A percentile compares a stretch with the other conserved stretches of the same genome.
These are phyloP conservation scores for Fusarium sp. DNA, from an alignment of 2,329 filamentous ascomycete genomes.

Conservation along the genomic window DNA sequence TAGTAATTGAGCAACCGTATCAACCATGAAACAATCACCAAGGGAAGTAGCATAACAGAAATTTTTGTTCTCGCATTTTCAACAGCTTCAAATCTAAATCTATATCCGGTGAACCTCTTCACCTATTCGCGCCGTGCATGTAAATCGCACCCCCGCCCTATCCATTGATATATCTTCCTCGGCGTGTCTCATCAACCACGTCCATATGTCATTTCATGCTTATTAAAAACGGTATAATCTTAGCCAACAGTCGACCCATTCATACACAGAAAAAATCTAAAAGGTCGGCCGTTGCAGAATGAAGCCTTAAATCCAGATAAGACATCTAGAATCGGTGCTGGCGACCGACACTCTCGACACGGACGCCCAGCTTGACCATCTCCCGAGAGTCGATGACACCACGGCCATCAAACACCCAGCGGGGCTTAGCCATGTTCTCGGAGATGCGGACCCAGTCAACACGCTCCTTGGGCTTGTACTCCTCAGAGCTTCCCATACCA, in stretches of 20 bases:
- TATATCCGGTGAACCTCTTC: conserved; percentile 42
- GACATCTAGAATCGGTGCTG: conserved; percentile 56
- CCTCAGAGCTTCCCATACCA: conserved; percentile 58
- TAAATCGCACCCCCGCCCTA: conserved; percentile 28
- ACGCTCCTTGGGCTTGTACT: conserved; percentile 61
- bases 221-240: conserved; percentile 51
- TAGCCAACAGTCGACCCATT: conserved; percentile 45
- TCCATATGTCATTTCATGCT: conserved; percentile 49
- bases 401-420: conserved; percentile 69
- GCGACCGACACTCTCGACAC: conserved; percentile 65
- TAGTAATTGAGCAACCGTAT: not conserved
- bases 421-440: conserved; percentile 63
- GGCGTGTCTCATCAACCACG: conserved; percentile 45
- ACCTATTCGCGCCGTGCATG: conserved; percentile 37
- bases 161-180: conserved; percentile 38
- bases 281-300: conserved; percentile 37
- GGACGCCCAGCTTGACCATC: conserved; percentile 63
- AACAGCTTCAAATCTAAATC: conserved; percentile 46
- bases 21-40: not conserved
- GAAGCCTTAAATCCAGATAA: conserved; percentile 18
- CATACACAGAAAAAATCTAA: conserved; percentile 47
- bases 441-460: conserved; percentile 66
- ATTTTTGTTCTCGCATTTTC: conserved; percentile 43
- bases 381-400: conserved; percentile 63
- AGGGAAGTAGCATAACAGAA: conserved; percentile 6